Conservation (phyloP, 208 protist species). For the Naegleria lovaniensis region DNA sequence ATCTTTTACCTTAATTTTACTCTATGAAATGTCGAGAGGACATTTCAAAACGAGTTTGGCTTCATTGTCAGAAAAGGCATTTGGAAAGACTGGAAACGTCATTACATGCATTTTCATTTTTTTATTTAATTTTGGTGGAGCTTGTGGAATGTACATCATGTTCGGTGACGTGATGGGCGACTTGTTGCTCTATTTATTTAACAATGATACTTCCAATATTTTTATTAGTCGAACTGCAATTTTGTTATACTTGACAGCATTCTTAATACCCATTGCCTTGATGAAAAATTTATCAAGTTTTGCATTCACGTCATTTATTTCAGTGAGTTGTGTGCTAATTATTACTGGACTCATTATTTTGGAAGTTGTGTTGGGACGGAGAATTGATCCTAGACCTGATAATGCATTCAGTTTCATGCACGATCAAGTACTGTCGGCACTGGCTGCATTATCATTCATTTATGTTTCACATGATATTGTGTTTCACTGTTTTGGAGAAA, state of each 20-base stretch:
- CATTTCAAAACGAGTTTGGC: neutral
- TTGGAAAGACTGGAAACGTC: neutral
- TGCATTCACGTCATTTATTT: neutral
- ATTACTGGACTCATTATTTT: neutral
- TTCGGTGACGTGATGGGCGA: neutral
- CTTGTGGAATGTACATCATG: neutral
- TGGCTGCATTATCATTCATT: neutral
- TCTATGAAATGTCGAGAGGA: neutral
- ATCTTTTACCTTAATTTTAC: neutral
- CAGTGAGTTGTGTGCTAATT: neutral
- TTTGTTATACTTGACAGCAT: neutral
- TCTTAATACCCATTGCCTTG: neutral
- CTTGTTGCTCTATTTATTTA: neutral
- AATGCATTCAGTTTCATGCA: neutral
- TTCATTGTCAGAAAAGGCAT: neutral
- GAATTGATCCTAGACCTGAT: neutral
- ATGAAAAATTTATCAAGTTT: neutral
- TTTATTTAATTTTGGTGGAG: slow-evolving; percentile 8
- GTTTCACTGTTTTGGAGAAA: neutral
- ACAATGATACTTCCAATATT: neutral
- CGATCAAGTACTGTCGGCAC: neutral
- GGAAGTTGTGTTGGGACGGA: neutral
- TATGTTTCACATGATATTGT: neutral
- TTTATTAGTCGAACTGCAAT: slow-evolving; percentile 5
- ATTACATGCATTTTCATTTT: neutral